Evolutionary conservation across 2,329 filamentous ascomycete genomes (phyloP), one percentile per base, ranked within the genome.

Genomic region (Fusarium nurragi): DNA sequence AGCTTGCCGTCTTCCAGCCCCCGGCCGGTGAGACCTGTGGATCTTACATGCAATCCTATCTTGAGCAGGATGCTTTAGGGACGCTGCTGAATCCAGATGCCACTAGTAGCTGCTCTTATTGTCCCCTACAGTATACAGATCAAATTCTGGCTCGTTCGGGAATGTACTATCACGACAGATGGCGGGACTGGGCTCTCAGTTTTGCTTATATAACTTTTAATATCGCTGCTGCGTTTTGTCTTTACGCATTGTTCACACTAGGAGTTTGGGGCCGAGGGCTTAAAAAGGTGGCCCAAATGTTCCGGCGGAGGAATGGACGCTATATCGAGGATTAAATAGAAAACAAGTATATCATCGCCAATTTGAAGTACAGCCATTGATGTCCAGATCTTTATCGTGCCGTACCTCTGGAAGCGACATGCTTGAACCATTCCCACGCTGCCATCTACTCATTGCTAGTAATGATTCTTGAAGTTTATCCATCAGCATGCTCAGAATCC

Each of bases 111-210:
- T 52, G 48, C 16, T 52, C 48, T 13, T 52, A 52, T 45, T 52
- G 48, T 21, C 39, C 39, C 22, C 32, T 52, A 10, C 10, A 6
- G 12, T 32, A 36, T 25, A 18, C 48, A 2, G 48, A 52, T 36
- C 48, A 52, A 18, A 26, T 52, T 22, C 14, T 52, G 39, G 48
- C 39, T 26, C 39, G 39, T 18, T 52, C 48, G 6, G 39, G 18
- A 5, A 52, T 52, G 48, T 45, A 52, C 26, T 52, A 52, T 26
- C 13, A 28, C 2, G 39, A 52, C 18, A 45, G 48, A 52, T 52
- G 48, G 48, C 23, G 14, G 18, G 48, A 52, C 16, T 52, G 48
- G 48, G 48, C 21, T 4, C n/a, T 45, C n/a, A 28, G 48, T 5
- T 52, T 52, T 28, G 48, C 28, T 22, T 52, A 45, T 22, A 25